Percentiles rank a stretch among this genome's conserved stretches.
These are phyloP conservation scores for Anisodus tanguticus DNA, from an alignment of 257 asterid genomes.

Conservation along the genomic window DNA sequence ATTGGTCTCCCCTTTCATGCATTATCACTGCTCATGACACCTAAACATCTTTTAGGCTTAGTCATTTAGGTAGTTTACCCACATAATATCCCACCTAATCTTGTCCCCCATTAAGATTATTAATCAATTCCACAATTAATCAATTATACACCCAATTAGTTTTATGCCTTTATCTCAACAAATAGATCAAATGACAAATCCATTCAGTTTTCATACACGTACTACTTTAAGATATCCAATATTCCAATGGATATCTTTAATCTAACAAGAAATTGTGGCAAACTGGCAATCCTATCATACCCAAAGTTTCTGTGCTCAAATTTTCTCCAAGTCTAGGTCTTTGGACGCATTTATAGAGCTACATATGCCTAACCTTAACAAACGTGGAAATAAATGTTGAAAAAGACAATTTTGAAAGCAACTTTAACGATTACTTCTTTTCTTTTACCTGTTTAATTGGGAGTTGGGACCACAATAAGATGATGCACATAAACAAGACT, in stretches of 20 bases:
- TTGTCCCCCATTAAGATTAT: too few species aligned
- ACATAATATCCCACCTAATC: too few species aligned
- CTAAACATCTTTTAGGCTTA: too few species aligned
- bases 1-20: too few species aligned
- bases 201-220: background rate
- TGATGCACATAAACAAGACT: background rate
- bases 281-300: background rate
- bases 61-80: too few species aligned
- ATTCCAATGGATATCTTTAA: background rate
- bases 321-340: background rate
- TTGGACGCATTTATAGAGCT: background rate
- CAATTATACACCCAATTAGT: background rate
- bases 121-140: too few species aligned
- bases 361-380: background rate
- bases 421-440: conserved; percentile 22
- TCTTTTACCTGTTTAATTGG: conserved; percentile 8
- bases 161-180: background rate
- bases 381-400: background rate
- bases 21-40: too few species aligned
- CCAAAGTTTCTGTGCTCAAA: background rate
- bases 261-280: background rate
- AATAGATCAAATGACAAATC: background rate
- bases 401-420: background rate
- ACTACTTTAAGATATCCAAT: background rate
- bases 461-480: background rate